Evolutionary conservation across 202 grass and related monocot genomes (phyloP), one percentile per base, ranked within the genome.

Genomic region (Cymbopogon flexuosus): DNA sequence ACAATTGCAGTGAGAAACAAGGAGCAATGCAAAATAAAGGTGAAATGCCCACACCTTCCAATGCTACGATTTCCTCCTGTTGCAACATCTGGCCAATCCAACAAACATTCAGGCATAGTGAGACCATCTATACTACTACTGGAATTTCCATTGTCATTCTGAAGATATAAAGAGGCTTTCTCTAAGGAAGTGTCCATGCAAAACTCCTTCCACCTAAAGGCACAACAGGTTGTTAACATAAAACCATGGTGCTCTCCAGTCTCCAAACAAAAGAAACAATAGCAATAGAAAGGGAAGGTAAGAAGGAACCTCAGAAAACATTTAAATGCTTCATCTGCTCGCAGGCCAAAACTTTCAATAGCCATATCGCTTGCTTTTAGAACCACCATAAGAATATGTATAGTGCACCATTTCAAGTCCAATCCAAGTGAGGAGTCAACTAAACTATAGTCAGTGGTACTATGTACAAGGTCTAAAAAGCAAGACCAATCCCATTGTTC

Each of bases 401-500:
- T 83, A 6, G 81, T 40, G 47, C 88, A 91, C 94, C 94, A 97
- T 92, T 84, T 89, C 72, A 97, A 80, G 79, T 94, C 82, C 71
- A 89, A 81, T 76, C 46, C 67, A 79, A 71, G 51, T 69, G 78
- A 75, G 14, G 57, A 43, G 67, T 83, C 78, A 75, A 43, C 67
- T 84, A 85, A 88, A 83, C 65, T 81, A 88, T 80, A 72, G 75
- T 89, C 78, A 73, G 78, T 47, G 61, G 80, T 72, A 65, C 60
- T 71, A 77, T 93, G 77, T 72, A 91, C 73, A 59, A 94, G 79
- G 71, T 94, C 88, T 78, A 92, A 82, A 81, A 93, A 85, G 79
- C 87, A 97, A 69, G 94, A 91, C 92, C 92, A 97, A 49, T 97
- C 84, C 94, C 94, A 97, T 80, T 91, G 66, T 70, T 84, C 90